Evolutionary conservation across 345 rosid genomes (phyloP).

Genomic region (Eucalyptus erythrocorys): DNA sequence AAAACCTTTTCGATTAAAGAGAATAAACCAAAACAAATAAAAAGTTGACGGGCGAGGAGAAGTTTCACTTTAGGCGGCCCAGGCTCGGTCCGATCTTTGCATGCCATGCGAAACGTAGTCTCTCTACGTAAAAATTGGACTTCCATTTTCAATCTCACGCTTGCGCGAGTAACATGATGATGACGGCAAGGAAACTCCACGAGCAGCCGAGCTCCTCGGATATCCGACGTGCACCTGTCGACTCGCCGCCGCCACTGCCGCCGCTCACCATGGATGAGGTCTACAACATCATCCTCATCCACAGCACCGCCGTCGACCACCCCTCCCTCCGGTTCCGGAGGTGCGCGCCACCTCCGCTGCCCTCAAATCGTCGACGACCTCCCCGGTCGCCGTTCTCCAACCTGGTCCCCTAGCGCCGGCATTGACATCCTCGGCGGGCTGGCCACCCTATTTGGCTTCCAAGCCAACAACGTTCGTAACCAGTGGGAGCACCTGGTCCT

Average conservation of each 20-base stretch:
- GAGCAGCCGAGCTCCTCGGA: no score
- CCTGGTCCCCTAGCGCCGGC: constrained; percentile 22
- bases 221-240: not conserved
- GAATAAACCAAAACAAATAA: no score
- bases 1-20: no score
- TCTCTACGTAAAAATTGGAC: no score
- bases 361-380: constrained; percentile 45
- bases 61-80: no score
- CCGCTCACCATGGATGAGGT: constrained; percentile 9
- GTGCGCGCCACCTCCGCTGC: constrained; percentile 68
- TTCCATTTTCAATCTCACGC: no score
- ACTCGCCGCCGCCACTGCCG: constrained; percentile 7
- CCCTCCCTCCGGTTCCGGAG: constrained; percentile 65
- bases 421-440: constrained; percentile 83
- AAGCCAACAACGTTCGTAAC: constrained; percentile 59
- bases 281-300: constrained; percentile 76
- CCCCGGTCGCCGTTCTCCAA: constrained; percentile 34
- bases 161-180: no score
- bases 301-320: constrained; percentile 45
- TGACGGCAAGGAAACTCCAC: not conserved
- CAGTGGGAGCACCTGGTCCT: constrained; percentile 89
- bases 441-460: constrained; percentile 62
- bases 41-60: no score
- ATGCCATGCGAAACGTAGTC: no score
- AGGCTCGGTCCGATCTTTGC: no score